phyloP scores from a whole-genome alignment of 306 rosid species.

The Rosa multiflora region DNA sequence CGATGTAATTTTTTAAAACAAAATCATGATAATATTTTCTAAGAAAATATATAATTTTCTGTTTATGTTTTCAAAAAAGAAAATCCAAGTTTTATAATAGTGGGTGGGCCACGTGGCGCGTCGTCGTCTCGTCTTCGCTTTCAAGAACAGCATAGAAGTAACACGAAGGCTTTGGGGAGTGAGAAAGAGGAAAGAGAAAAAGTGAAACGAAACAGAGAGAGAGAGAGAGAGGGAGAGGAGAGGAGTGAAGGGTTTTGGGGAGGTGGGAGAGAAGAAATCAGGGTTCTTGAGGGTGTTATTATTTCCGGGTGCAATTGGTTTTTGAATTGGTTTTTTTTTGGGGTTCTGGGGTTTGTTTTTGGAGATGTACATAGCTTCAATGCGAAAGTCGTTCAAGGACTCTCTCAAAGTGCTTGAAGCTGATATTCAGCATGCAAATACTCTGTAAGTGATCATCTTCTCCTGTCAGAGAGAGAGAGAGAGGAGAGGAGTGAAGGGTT shows the following conservation, averaged over 20 bases:
- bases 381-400: slow-evolving; percentile 97
- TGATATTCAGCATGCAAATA: slow-evolving; percentile 97
- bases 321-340: neutral
- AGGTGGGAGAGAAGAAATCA: neutral
- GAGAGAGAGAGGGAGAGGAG: slow-evolving; percentile 7
- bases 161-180: slow-evolving; percentile 43
- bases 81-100: neutral
- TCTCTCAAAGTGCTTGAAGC: slow-evolving; percentile 95
- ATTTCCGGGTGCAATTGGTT: neutral
- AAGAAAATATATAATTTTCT: neutral
- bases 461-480: too few relatives aligned
- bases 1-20: too few relatives aligned
- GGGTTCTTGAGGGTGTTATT: slow-evolving; percentile 30
- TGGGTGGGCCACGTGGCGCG: slow-evolving; percentile 57
- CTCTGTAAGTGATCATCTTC: slow-evolving; percentile 53
- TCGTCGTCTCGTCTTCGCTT: slow-evolving; percentile 51
- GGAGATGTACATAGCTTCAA: slow-evolving; percentile 82
- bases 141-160: slow-evolving; percentile 64
- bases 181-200: slow-evolving; percentile 2
- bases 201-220: neutral
- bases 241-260: slow-evolving; percentile 21
- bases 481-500: slow-evolving; percentile 22
- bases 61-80: neutral
- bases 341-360: neutral
- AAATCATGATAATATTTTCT: too few relatives aligned